A percentile compares a stretch with the other conserved stretches of the same genome.
Evolutionary conservation across 2,329 filamentous ascomycete genomes (phyloP).

Genomic region (Aspergillus latus): DNA sequence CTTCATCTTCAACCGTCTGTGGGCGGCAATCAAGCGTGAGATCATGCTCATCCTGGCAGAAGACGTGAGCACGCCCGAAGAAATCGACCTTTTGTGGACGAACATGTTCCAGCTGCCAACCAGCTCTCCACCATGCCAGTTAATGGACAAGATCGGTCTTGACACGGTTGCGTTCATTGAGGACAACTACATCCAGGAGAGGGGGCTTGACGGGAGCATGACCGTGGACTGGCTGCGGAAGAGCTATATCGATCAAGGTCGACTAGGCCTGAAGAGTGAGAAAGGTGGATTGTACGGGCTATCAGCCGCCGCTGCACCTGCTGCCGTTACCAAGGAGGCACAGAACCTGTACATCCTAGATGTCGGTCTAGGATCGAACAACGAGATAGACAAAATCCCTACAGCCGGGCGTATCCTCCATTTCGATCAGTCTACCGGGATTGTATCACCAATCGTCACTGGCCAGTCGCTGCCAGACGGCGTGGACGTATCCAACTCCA

Average conservation of each 20-base stretch:
- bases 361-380: conserved; percentile 26
- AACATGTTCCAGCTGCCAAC: conserved; percentile 37
- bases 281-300: conserved; percentile 44
- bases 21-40: conserved; percentile 58
- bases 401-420: conserved; percentile 14
- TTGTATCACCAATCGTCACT: conserved; percentile 16
- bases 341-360: conserved; percentile 24
- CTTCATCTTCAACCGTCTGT: conserved; percentile 57
- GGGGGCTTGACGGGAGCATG: conserved; percentile 36
- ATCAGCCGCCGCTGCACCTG: not conserved
- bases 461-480: conserved; percentile 46
- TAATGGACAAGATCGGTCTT: conserved; percentile 54
- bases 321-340: not conserved
- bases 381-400: conserved; percentile 12
- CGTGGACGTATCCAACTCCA: conserved; percentile 38
- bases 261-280: conserved; percentile 40
- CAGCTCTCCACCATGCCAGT: conserved; percentile 32
- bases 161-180: conserved; percentile 57
- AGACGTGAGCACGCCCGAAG: conserved; percentile 48
- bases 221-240: conserved; percentile 49
- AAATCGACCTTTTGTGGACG: conserved; percentile 48
- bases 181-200: conserved; percentile 53
- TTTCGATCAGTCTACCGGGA: conserved; percentile 20
- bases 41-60: conserved; percentile 47
- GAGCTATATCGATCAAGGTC: conserved; percentile 49